These are phyloP conservation scores for Saturnispora besseyi DNA, from an alignment of 805 yeast species.

Conservation along the genomic window DNA sequence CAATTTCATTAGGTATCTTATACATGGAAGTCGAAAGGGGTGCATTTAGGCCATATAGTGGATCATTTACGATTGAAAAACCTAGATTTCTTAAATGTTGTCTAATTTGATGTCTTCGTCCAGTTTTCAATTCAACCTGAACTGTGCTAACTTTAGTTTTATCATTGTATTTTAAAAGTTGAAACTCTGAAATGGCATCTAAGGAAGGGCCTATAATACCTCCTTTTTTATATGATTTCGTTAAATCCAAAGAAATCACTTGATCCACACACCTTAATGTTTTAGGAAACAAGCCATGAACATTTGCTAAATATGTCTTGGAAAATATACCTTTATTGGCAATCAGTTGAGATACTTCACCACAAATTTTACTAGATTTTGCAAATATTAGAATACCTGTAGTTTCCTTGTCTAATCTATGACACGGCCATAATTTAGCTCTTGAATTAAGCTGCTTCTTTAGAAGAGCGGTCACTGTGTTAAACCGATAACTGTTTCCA, in stretches of 20 bases:
- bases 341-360: conserved; percentile 3
- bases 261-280: conserved; percentile 23
- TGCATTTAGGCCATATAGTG: conserved; percentile 21
- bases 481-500: conserved; percentile 32
- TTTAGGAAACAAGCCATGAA: conserved; percentile 32
- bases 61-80: conserved; percentile 26
- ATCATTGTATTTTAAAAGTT: conserved; percentile 21
- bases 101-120: conserved; percentile 46
- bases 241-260: conserved; percentile 20
- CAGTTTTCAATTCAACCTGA: conserved; percentile 36
- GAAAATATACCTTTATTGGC: conserved; percentile 12
- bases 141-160: conserved; percentile 31
- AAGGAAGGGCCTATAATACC: conserved; percentile 13
- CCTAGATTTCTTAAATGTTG: conserved; percentile 41
- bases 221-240: conserved; percentile 18
- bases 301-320: conserved; percentile 38
- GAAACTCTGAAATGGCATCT: conserved; percentile 16
- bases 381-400: conserved; percentile 41
- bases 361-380: conserved; percentile 18
- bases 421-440: conserved; percentile 28
- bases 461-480: conserved; percentile 36
- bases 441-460: conserved; percentile 21
- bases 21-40: conserved; percentile 1
- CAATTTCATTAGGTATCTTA: background rate
- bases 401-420: conserved; percentile 42